Evolutionary conservation across 2,329 filamentous ascomycete genomes (phyloP).

Genomic region (Penicillium rolfsii): DNA sequence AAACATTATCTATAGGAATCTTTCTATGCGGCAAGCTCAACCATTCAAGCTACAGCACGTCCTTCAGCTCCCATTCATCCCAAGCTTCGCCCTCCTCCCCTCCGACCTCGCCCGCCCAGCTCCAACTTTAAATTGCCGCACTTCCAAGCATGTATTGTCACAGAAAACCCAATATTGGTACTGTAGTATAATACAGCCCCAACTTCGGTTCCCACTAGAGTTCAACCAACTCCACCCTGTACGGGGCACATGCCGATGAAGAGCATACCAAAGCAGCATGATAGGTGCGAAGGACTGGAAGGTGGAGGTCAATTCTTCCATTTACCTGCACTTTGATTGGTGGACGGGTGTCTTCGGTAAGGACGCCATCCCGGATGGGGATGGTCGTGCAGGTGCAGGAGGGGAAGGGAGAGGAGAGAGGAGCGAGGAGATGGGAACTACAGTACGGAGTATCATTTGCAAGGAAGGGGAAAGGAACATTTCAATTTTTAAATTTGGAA

Average conservation of each 20-base stretch:
- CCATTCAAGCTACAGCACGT: too few relatives aligned
- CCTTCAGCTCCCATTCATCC: background rate
- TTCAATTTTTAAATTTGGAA: background rate
- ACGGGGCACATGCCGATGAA: constrained; percentile 28
- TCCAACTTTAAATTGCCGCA: constrained; percentile 7
- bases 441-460: background rate
- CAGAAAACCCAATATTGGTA: too few relatives aligned
- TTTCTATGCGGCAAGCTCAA: too few relatives aligned
- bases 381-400: constrained; percentile 23
- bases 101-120: constrained; percentile 1
- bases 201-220: constrained; percentile 1
- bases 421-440: background rate
- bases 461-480: constrained; percentile 1
- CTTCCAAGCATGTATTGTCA: background rate
- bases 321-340: constrained; percentile 26
- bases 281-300: constrained; percentile 17
- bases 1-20: too few relatives aligned
- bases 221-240: constrained; percentile 9
- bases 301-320: constrained; percentile 14
- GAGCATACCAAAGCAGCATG: constrained; percentile 30
- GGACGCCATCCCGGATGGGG: constrained; percentile 28
- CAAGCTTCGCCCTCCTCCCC: background rate
- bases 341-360: constrained; percentile 16
- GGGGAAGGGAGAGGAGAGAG: constrained; percentile 1
- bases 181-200: background rate